Conservation (phyloP, 2,329 filamentous ascomycete species). For the Blastomyces parvus region DNA sequence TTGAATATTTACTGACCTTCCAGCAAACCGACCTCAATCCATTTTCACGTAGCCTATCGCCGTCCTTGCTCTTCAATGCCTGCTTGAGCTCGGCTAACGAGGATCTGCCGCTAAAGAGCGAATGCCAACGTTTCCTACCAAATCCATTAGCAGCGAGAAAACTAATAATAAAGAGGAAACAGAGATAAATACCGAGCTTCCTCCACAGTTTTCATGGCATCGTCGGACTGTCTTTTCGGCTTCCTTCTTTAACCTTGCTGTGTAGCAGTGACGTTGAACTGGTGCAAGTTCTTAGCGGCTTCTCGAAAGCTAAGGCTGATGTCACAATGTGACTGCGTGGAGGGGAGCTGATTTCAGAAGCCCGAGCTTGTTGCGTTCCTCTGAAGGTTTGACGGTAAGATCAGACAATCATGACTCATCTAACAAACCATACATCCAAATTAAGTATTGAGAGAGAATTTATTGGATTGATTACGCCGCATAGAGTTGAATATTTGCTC, state of each 20-base stretch:
- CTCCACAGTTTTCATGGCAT: constrained; percentile 46
- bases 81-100: constrained; percentile 52
- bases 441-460: neutral
- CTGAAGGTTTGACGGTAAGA: neutral
- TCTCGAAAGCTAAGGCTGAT: no score
- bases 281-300: neutral
- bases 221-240: constrained; percentile 10
- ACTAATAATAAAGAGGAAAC: neutral
- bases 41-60: constrained; percentile 54
- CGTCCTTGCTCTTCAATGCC: constrained; percentile 52
- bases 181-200: constrained; percentile 42
- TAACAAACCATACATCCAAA: neutral
- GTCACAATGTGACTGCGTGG: neutral
- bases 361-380: no score
- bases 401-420: neutral
- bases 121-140: constrained; percentile 57
- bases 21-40: constrained; percentile 82
- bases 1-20: constrained; percentile 52
- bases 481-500: no score
- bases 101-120: constrained; percentile 47
- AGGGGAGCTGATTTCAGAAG: no score
- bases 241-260: neutral
- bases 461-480: no score
- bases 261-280: neutral
- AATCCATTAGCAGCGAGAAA: constrained; percentile 16